These are phyloP conservation scores for Hansenula anomala DNA, from an alignment of 1,139 yeast genomes.

Conservation along the genomic window DNA sequence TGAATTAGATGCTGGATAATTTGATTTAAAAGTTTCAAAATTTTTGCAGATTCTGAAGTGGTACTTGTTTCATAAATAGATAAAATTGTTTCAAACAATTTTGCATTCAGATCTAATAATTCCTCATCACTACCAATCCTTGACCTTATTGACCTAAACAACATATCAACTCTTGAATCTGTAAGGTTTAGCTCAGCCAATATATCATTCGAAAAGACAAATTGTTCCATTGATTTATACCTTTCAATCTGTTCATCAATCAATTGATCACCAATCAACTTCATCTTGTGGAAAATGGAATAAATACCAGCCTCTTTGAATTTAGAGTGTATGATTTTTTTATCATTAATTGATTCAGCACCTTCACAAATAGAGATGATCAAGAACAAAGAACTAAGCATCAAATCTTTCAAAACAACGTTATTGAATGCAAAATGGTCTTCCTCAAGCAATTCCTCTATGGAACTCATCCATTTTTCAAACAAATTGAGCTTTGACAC, in stretches of 20 bases:
- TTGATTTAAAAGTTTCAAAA: slow-evolving; percentile 51
- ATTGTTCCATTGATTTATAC: slow-evolving; percentile 33
- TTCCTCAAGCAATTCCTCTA: slow-evolving; percentile 60
- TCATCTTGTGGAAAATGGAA: slow-evolving; percentile 51
- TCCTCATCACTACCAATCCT: slow-evolving; percentile 2
- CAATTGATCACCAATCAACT: slow-evolving; percentile 46
- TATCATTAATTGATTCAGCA: slow-evolving; percentile 50
- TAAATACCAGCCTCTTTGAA: slow-evolving; percentile 59
- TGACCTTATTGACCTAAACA: slow-evolving; percentile 7
- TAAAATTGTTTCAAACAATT: slow-evolving; percentile 36
- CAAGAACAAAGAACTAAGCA: slow-evolving; percentile 62
- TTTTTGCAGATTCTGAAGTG: slow-evolving; percentile 25
- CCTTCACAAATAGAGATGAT: slow-evolving; percentile 61
- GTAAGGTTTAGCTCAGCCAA: slow-evolving; percentile 14
- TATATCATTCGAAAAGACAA: slow-evolving; percentile 12
- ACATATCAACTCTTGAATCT: slow-evolving; percentile 10
- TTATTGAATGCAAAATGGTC: slow-evolving; percentile 70
- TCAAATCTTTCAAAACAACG: slow-evolving; percentile 59
- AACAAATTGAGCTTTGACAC: slow-evolving; percentile 42
- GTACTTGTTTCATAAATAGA: slow-evolving; percentile 17
- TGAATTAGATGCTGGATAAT: slow-evolving; percentile 60
- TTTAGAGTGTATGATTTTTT: slow-evolving; percentile 44
- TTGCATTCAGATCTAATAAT: slow-evolving; percentile 26
- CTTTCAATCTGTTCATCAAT: slow-evolving; percentile 56
- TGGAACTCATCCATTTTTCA: slow-evolving; percentile 65